Percentiles rank a stretch among this genome's conserved stretches.
phyloP scores from a whole-genome alignment of 2,329 filamentous ascomycete genomes.

The Cadophora sp. region DNA sequence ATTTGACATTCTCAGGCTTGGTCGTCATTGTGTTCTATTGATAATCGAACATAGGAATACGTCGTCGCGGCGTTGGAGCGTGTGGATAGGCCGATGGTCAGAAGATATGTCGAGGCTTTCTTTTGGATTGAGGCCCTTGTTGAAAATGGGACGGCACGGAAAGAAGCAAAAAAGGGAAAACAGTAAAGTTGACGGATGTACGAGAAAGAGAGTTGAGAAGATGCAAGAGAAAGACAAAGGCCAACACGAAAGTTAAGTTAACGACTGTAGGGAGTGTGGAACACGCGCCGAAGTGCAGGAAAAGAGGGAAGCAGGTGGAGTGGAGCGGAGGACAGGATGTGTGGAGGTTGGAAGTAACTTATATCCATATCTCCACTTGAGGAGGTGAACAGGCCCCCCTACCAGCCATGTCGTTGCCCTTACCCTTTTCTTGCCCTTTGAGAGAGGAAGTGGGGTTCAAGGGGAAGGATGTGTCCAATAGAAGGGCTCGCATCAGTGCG shows the following conservation, averaged over 20 bases:
- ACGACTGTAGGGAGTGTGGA: constrained; percentile 1
- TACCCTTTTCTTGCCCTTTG: background rate
- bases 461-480: background rate
- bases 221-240: background rate
- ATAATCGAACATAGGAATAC: constrained; percentile 1
- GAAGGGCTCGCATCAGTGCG: background rate
- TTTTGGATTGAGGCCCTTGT: background rate
- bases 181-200: background rate
- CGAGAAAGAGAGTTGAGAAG: background rate
- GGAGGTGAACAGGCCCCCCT: background rate
- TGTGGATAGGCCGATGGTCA: background rate
- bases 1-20: constrained; percentile 58
- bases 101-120: background rate
- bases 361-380: background rate
- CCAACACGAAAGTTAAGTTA: background rate
- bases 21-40: constrained; percentile 34
- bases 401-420: too few relatives aligned
- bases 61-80: background rate
- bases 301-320: background rate
- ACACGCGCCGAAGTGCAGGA: background rate
- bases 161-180: background rate
- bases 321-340: background rate
- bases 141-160: background rate
- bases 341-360: background rate
- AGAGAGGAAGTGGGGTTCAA: background rate